Conservation (phyloP, 495 filamentous ascomycete genomes). For the Barbatosphaeria neglecta region DNA sequence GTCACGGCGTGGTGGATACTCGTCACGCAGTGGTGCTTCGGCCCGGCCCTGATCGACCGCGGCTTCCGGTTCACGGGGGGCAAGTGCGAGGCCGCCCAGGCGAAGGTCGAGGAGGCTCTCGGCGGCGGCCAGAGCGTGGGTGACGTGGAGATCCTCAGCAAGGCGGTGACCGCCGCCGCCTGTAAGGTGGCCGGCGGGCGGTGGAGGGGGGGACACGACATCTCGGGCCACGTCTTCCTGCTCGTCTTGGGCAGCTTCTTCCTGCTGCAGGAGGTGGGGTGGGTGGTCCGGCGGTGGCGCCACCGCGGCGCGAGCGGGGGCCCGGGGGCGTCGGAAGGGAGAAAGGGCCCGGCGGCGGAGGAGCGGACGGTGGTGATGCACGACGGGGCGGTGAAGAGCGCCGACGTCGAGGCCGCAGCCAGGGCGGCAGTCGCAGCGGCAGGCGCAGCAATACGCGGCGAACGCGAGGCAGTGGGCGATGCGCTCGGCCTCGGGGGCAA, state of each 20-base stretch:
- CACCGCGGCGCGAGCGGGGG: no score
- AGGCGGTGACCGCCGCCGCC: conserved; percentile 58
- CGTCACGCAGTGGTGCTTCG: conserved; percentile 94
- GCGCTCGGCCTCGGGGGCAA: conserved; percentile 31
- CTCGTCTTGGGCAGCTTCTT: conserved; percentile 71
- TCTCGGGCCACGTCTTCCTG: conserved; percentile 91
- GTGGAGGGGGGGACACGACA: conserved; percentile 87
- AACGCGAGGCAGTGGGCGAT: no score
- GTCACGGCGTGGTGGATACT: conserved; percentile 65
- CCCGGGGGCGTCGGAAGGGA: conserved; percentile 6
- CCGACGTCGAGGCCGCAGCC: conserved; percentile 23
- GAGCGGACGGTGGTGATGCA: conserved; percentile 46
- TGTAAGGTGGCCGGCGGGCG: conserved; percentile 71
- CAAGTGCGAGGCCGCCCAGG: conserved; percentile 47
- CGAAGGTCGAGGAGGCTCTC: conserved; percentile 10
- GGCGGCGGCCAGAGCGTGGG: not conserved
- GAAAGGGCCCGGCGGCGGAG: conserved; percentile 20
- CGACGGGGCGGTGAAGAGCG: conserved; percentile 47
- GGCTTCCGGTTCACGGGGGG: conserved; percentile 75
- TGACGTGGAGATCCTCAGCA: conserved; percentile 22
- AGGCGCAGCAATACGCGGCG: no score
- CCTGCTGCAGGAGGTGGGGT: conserved; percentile 67
- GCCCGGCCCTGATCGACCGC: conserved; percentile 77
- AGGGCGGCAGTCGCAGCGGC: conserved; percentile 5
- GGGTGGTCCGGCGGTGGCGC: conserved; percentile 36